These are phyloP conservation scores for Cryptosporidium andersoni DNA, from an alignment of 169 alveolate genomes.

Conservation along the genomic window DNA sequence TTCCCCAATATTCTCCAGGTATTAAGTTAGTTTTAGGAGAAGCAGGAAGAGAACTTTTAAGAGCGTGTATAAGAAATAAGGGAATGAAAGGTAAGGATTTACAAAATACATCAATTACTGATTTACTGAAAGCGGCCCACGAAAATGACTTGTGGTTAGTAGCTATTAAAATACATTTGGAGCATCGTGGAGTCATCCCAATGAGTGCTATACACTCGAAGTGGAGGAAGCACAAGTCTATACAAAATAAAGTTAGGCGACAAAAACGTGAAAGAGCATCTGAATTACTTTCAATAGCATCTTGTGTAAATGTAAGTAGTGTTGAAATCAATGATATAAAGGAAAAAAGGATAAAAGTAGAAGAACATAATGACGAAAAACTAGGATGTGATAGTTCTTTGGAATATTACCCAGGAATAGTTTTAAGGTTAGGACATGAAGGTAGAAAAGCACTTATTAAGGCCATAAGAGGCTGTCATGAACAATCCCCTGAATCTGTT, in stretches of 20 bases:
- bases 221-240: conserved; percentile 5
- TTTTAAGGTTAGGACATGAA: too few relatives aligned
- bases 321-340: too few relatives aligned
- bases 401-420: too few relatives aligned
- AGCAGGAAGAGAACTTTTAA: conserved; percentile 3
- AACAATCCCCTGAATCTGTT: too few relatives aligned
- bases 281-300: too few relatives aligned
- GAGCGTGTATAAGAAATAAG: background rate
- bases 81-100: background rate
- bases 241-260: background rate
- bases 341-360: too few relatives aligned
- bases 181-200: conserved; percentile 1
- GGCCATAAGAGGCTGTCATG: too few relatives aligned
- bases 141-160: conserved; percentile 2
- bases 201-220: background rate
- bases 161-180: conserved; percentile 1
- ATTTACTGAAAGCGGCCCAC: background rate
- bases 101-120: conserved; percentile 11
- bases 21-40: conserved; percentile 1
- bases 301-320: too few relatives aligned
- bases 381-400: too few relatives aligned
- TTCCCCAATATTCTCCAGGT: background rate
- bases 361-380: too few relatives aligned
- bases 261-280: too few relatives aligned
- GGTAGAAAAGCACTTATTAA: too few relatives aligned